Evolutionary conservation across 495 filamentous ascomycete genomes (phyloP).

Genomic region (Penicillium arizonense): DNA sequence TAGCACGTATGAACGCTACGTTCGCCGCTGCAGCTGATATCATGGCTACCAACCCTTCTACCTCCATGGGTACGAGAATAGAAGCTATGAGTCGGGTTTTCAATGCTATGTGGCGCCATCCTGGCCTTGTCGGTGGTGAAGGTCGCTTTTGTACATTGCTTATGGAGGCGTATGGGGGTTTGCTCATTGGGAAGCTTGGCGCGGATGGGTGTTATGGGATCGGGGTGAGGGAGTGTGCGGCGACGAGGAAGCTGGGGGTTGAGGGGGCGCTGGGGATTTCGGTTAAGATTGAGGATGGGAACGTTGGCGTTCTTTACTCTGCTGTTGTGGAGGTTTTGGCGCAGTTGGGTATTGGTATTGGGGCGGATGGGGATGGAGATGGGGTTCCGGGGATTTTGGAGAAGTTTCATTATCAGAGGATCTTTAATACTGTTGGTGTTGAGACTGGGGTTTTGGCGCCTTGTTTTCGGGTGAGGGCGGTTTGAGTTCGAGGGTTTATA

Average conservation of each 20-base stretch:
- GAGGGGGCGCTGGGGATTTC: conserved; percentile 34
- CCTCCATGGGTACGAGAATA: not conserved
- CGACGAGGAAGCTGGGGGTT: conserved; percentile 27
- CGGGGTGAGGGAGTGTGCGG: conserved; percentile 27
- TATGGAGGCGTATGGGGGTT: conserved; percentile 26
- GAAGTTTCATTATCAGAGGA: conserved; percentile 24
- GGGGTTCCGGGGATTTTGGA: conserved; percentile 11
- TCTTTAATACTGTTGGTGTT: conserved; percentile 34
- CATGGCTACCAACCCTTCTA: not conserved
- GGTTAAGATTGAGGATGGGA: conserved; percentile 43
- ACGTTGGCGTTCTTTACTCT: conserved; percentile 30
- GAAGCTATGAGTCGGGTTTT: conserved; percentile 25
- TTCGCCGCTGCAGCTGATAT: conserved; percentile 26
- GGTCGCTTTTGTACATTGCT: conserved; percentile 38
- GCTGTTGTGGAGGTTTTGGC: conserved; percentile 37
- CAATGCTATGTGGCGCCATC: conserved; percentile 31
- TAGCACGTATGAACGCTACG: conserved; percentile 27
- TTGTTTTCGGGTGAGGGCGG: conserved; percentile 13
- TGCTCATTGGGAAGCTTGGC: conserved; percentile 36
- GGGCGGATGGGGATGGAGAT: conserved; percentile 4
- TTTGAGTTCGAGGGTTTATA: too few species aligned
- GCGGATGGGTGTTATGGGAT: conserved; percentile 41
- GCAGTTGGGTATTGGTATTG: conserved; percentile 28
- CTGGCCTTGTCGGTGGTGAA: conserved; percentile 35
- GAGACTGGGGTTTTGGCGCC: conserved; percentile 27